Percentiles rank a stretch among this genome's conserved stretches.
phyloP scores from a whole-genome alignment of 73 alveolate species.

The Paramecium caudatum region DNA sequence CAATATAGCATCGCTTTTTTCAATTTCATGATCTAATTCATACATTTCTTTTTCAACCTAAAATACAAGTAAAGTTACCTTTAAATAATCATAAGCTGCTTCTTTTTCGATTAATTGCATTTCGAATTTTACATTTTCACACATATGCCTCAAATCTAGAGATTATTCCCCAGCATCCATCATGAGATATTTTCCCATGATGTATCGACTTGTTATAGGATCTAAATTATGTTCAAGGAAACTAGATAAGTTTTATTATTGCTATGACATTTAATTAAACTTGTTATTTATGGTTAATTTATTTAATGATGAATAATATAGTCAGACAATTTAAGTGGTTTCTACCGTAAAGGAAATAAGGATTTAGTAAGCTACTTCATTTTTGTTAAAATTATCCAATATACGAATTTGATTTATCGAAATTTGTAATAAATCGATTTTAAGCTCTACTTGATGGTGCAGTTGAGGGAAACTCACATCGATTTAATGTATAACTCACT shows the following conservation, averaged over 20 bases:
- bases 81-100: constrained; percentile 76
- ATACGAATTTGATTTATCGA: no score
- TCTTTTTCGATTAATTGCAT: constrained; percentile 48
- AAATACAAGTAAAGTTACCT: not conserved
- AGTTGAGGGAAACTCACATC: no score
- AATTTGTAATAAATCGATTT: no score
- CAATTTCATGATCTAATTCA: constrained; percentile 74
- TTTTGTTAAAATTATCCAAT: no score
- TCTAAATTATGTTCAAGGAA: constrained; percentile 54
- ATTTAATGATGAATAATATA: no score
- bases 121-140: constrained; percentile 73
- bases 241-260: constrained; percentile 55
- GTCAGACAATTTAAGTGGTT: no score
- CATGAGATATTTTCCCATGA: constrained; percentile 46
- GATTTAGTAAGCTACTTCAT: no score
- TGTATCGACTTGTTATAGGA: constrained; percentile 62
- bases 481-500: no score
- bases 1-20: constrained; percentile 69
- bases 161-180: constrained; percentile 51
- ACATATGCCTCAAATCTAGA: constrained; percentile 73
- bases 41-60: constrained; percentile 75
- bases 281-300: no score
- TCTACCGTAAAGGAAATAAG: no score
- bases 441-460: no score
- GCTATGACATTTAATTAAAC: constrained; percentile 1